Conservation (phyloP, 1,139 yeast genomes). For the Blastobotrys petasosporus region DNA sequence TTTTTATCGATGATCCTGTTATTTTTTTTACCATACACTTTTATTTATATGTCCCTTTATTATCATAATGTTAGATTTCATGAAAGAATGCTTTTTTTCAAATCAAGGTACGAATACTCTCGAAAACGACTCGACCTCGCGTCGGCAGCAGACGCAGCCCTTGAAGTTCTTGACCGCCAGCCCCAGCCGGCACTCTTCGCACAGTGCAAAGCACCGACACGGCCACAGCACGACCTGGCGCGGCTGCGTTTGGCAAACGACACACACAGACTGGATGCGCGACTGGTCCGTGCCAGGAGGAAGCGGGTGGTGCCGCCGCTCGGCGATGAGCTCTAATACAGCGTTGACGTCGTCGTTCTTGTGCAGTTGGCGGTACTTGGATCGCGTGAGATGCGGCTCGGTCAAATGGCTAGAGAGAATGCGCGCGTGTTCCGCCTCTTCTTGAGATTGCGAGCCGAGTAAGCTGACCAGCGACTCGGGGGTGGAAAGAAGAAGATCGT, state of each 20-base stretch:
- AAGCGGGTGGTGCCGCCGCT: slow-evolving; percentile 14
- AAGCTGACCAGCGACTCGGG: slow-evolving; percentile 21
- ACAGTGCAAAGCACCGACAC: slow-evolving; percentile 80
- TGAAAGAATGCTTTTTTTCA: not conserved
- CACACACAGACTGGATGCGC: slow-evolving; percentile 43
- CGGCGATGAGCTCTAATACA: slow-evolving; percentile 15
- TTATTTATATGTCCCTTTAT: too few species aligned
- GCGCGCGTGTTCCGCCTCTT: slow-evolving; percentile 21
- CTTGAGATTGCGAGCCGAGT: slow-evolving; percentile 22
- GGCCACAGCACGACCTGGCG: slow-evolving; percentile 89
- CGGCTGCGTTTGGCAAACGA: slow-evolving; percentile 69
- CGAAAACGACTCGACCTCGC: slow-evolving; percentile 50
- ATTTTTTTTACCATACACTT: not conserved
- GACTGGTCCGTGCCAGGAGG: slow-evolving; percentile 5
- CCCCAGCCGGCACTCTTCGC: slow-evolving; percentile 77
- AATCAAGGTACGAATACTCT: slow-evolving; percentile 37
- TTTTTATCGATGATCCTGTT: slow-evolving; percentile 56
- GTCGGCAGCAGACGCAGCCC: slow-evolving; percentile 82
- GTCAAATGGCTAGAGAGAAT: slow-evolving; percentile 21
- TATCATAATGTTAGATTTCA: slow-evolving; percentile 1
- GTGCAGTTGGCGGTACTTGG: slow-evolving; percentile 17
- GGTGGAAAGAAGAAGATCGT: slow-evolving; percentile 21
- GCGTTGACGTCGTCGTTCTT: slow-evolving; percentile 13
- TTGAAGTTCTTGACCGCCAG: slow-evolving; percentile 67
- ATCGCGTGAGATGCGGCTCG: slow-evolving; percentile 20